These are phyloP conservation scores for Lactifluus pinguis DNA, from an alignment of 768 basidiomycete genomes.

Conservation along the genomic window DNA sequence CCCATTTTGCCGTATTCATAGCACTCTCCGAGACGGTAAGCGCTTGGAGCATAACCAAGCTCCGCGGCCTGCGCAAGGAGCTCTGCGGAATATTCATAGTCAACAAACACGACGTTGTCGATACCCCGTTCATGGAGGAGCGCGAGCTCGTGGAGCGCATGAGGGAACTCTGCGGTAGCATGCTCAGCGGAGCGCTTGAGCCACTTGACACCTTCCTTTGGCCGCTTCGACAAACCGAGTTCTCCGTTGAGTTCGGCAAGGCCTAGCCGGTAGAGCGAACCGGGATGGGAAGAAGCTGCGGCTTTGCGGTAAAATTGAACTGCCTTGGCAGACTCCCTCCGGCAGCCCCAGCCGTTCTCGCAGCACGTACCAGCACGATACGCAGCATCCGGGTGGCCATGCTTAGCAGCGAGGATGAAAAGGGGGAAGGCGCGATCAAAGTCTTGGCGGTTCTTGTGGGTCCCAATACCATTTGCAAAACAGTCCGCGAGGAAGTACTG, in stretches of 20 bases:
- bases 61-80: slow-evolving; percentile 92
- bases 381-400: slow-evolving; percentile 90
- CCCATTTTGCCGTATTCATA: slow-evolving; percentile 99
- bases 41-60: slow-evolving; percentile 92
- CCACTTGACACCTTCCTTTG: slow-evolving; percentile 98
- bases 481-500: slow-evolving; percentile 99
- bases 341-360: slow-evolving; percentile 98
- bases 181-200: slow-evolving; percentile 93
- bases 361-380: slow-evolving; percentile 96
- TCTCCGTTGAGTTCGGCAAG: slow-evolving; percentile 96
- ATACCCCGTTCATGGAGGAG: slow-evolving; percentile 95
- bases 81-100: slow-evolving; percentile 92
- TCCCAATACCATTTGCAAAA: slow-evolving; percentile 97
- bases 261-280: slow-evolving; percentile 94
- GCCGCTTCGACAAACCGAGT: slow-evolving; percentile 73
- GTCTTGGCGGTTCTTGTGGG: slow-evolving; percentile 82
- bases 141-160: slow-evolving; percentile 91
- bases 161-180: slow-evolving; percentile 91
- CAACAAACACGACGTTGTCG: slow-evolving; percentile 94
- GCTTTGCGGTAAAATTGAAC: slow-evolving; percentile 92
- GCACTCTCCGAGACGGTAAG: slow-evolving; percentile 92
- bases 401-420: slow-evolving; percentile 93
- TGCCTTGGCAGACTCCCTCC: slow-evolving; percentile 86
- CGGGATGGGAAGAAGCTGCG: slow-evolving; percentile 82
- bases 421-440: slow-evolving; percentile 96